Evolutionary conservation across 2,329 filamentous ascomycete genomes (phyloP).

Genomic region (Fusarium cyanostomum): DNA sequence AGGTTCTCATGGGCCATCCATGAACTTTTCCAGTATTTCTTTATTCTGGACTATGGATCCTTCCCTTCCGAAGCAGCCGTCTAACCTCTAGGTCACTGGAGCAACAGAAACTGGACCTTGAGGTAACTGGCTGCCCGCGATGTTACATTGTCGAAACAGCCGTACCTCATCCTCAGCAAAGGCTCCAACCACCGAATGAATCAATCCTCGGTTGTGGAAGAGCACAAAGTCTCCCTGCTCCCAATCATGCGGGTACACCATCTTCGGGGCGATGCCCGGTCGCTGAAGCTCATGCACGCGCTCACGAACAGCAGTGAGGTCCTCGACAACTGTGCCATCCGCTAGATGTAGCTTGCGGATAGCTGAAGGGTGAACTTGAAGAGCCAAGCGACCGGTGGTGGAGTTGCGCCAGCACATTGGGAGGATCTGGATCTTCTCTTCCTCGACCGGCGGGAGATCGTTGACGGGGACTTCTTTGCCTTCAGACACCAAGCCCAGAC

Average conservation of each 20-base stretch:
- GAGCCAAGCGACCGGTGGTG: constrained; percentile 71
- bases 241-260: constrained; percentile 81
- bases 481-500: constrained; percentile 76
- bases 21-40: too few relatives aligned
- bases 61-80: too few relatives aligned
- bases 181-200: constrained; percentile 80
- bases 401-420: constrained; percentile 84
- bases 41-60: too few relatives aligned
- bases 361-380: constrained; percentile 79
- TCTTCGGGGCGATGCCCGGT: constrained; percentile 73
- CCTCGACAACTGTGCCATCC: constrained; percentile 74
- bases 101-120: constrained; percentile 53
- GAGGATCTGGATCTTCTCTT: constrained; percentile 73
- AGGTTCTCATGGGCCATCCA: too few relatives aligned
- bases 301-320: constrained; percentile 71
- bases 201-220: constrained; percentile 79
- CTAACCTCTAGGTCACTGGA: background rate
- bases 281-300: constrained; percentile 76
- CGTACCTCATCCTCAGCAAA: constrained; percentile 78
- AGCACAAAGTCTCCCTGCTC: constrained; percentile 78
- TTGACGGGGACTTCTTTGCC: constrained; percentile 66
- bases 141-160: constrained; percentile 81
- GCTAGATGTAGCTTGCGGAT: constrained; percentile 73
- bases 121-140: constrained; percentile 71
- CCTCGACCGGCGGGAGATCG: constrained; percentile 72